Percentiles rank a stretch among this genome's conserved stretches.
phyloP scores from a whole-genome alignment of 1,284 basidiomycete genomes.

The Melampsora americana region DNA sequence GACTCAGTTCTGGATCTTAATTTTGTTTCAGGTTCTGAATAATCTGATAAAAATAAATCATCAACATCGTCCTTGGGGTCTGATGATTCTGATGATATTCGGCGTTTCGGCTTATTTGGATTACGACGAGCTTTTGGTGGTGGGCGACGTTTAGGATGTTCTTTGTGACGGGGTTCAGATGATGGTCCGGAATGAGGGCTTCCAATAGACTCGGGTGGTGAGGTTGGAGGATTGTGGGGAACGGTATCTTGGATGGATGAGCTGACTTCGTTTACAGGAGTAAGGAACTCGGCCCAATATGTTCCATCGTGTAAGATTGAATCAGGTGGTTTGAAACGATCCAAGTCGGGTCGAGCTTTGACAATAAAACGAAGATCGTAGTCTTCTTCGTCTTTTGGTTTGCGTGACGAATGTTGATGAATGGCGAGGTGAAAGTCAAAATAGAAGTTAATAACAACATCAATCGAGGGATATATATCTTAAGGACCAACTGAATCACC shows the following conservation, averaged over 20 bases:
- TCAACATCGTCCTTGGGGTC: slow-evolving; percentile 20
- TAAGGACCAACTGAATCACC: slow-evolving; percentile 59
- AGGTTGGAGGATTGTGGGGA: neutral
- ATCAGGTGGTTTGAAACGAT: slow-evolving; percentile 25
- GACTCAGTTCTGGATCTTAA: slow-evolving; percentile 6
- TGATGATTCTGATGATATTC: slow-evolving; percentile 7
- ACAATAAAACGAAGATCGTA: no score
- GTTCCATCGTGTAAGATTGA: neutral
- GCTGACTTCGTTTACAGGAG: neutral
- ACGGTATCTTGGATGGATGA: neutral
- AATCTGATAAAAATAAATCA: slow-evolving; percentile 26
- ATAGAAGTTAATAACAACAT: no score
- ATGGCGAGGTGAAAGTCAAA: no score
- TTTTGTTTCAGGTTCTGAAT: slow-evolving; percentile 26
- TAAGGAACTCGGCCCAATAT: neutral
- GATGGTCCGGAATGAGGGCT: neutral
- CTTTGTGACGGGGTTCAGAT: neutral
- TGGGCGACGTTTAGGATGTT: neutral
- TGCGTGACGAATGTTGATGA: no score
- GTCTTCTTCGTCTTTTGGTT: no score
- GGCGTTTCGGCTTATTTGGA: neutral
- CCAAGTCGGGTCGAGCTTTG: slow-evolving; percentile 17
- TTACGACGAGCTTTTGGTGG: neutral
- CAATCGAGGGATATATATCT: no score
- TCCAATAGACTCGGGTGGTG: neutral